phyloP scores from a whole-genome alignment of 805 yeast genomes.

The Metschnikowia henanensis region DNA sequence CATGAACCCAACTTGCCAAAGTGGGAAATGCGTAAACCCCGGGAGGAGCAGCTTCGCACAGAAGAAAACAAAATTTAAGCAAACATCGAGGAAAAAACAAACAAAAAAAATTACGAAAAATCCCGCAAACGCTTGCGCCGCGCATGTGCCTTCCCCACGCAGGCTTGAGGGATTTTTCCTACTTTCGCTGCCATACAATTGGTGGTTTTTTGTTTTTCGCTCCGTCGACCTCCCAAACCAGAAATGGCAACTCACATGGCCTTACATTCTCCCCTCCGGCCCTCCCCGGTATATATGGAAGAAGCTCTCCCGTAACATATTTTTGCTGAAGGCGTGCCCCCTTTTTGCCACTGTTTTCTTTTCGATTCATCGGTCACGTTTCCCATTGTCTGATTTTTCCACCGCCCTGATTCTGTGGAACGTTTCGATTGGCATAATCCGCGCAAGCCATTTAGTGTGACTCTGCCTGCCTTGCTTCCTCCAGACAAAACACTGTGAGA shows the following conservation, averaged over 20 bases:
- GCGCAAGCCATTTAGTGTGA: no score
- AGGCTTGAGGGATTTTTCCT: slow-evolving; percentile 5
- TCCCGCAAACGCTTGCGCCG: slow-evolving; percentile 6
- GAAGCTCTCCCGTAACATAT: not conserved
- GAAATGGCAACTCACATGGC: slow-evolving; percentile 6
- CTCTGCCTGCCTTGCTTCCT: no score
- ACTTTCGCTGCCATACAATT: not conserved
- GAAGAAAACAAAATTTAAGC: not conserved
- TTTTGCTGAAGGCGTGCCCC: no score
- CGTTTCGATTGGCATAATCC: no score
- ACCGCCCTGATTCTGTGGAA: no score
- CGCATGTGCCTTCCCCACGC: not conserved
- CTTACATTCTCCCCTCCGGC: not conserved
- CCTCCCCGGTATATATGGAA: slow-evolving; percentile 4
- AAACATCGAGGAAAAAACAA: not conserved
- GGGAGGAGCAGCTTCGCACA: no score
- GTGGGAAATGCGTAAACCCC: no score
- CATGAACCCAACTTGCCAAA: no score
- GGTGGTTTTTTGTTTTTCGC: not conserved
- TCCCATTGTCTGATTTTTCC: not conserved
- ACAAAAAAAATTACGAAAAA: not conserved
- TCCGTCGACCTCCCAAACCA: slow-evolving; percentile 1
- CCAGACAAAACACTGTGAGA: no score
- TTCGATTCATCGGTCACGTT: no score
- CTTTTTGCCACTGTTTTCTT: no score